Conservation (phyloP, 257 asterid genomes). For the Marsdenia floribunda region DNA sequence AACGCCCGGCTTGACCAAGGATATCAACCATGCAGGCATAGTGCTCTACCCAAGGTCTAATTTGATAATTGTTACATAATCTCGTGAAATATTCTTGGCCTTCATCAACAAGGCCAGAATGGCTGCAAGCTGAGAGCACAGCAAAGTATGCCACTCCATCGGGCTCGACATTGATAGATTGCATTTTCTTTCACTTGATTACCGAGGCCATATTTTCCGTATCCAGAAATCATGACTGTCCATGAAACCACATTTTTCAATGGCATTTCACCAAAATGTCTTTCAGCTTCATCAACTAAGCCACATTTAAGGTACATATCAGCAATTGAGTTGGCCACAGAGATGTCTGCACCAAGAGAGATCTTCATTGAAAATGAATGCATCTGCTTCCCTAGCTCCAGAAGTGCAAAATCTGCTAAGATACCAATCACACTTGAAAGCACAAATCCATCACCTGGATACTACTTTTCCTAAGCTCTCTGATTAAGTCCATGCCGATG, state of each 20-base stretch:
- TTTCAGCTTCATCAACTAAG: conserved; percentile 43
- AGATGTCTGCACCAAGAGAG: conserved; percentile 36
- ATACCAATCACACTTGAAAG: conserved; percentile 47
- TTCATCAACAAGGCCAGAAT: conserved; percentile 55
- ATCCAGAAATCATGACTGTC: conserved; percentile 57
- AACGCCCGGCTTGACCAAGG: conserved; percentile 53
- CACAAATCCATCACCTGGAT: conserved; percentile 38
- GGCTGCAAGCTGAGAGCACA: conserved; percentile 63
- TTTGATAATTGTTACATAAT: conserved; percentile 29
- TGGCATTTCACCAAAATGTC: conserved; percentile 30
- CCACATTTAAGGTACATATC: conserved; percentile 73
- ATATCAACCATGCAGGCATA: conserved; percentile 61
- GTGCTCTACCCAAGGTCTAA: conserved; percentile 56
- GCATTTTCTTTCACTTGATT: conserved; percentile 48
- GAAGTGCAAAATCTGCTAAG: conserved; percentile 48
- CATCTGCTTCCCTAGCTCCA: conserved; percentile 55
- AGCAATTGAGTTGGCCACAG: conserved; percentile 42
- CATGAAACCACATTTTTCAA: conserved; percentile 44
- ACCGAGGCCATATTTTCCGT: conserved; percentile 53
- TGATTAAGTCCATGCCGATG: conserved; percentile 43
- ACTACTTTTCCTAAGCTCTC: conserved; percentile 35
- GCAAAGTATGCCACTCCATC: conserved; percentile 56
- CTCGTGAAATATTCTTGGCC: conserved; percentile 41
- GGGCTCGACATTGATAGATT: conserved; percentile 34
- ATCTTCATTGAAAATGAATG: conserved; percentile 42